Evolutionary conservation across 75 land plant species (phyloP).

Genomic region (Pinus tabuliformis): DNA sequence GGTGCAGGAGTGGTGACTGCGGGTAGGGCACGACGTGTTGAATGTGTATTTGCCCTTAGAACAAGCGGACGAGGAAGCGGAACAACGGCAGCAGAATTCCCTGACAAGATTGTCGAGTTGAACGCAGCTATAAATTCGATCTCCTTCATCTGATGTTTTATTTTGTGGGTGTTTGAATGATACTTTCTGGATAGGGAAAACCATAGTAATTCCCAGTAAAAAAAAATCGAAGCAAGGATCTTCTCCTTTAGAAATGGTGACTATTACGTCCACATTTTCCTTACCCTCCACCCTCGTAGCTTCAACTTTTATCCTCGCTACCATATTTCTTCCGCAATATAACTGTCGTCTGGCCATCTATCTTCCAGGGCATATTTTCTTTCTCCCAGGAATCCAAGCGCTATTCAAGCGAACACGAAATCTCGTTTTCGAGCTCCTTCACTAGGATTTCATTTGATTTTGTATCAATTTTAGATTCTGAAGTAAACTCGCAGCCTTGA

Average conservation of each 20-base stretch:
- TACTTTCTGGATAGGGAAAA: conserved; percentile 51
- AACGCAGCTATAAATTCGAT: conserved; percentile 10
- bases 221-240: conserved; percentile 45
- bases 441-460: conserved; percentile 25
- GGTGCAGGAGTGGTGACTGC: no score
- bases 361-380: conserved; percentile 45
- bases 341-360: conserved; percentile 40
- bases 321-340: conserved; percentile 47
- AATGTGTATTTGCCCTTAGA: no score
- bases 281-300: conserved; percentile 52
- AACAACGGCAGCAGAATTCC: no score
- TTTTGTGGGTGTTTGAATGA: conserved; percentile 22
- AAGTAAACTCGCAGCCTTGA: no score
- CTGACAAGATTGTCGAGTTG: no score
- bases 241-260: conserved; percentile 54
- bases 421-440: conserved; percentile 28
- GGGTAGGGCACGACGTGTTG: no score
- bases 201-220: conserved; percentile 53
- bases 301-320: conserved; percentile 54
- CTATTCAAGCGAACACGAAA: conserved; percentile 25
- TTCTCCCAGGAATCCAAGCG: no score
- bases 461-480: neutral
- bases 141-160: conserved; percentile 13
- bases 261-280: conserved; percentile 31
- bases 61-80: no score